phyloP scores from a whole-genome alignment of 345 rosid genomes.

The Erucastrum elatum region DNA sequence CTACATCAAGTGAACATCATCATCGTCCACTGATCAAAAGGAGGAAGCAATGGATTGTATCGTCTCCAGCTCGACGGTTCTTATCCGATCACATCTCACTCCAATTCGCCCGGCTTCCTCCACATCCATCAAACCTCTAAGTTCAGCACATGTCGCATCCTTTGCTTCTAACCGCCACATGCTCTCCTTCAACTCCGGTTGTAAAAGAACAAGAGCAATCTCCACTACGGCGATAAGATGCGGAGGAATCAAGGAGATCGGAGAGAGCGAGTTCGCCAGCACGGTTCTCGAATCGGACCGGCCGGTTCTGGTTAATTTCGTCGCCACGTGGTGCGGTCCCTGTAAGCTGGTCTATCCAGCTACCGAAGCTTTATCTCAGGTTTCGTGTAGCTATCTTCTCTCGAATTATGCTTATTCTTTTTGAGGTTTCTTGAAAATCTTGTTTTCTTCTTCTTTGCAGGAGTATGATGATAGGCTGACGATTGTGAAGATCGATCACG shows the following conservation, averaged over 20 bases:
- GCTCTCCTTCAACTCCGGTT: constrained; percentile 33
- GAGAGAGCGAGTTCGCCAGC: constrained; percentile 54
- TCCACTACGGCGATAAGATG: constrained; percentile 34
- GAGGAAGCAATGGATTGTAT: constrained; percentile 38
- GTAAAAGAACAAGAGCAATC: not conserved
- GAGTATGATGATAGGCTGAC: constrained; percentile 66
- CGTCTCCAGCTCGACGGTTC: constrained; percentile 37
- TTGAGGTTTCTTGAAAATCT: not conserved
- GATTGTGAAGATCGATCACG: constrained; percentile 81
- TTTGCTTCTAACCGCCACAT: constrained; percentile 16
- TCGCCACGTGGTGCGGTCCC: constrained; percentile 91
- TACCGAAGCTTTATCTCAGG: constrained; percentile 64
- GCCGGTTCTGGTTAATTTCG: constrained; percentile 84
- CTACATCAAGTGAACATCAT: not conserved
- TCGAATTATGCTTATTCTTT: not conserved
- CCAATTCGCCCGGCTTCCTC: constrained; percentile 1
- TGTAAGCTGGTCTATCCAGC: constrained; percentile 85
- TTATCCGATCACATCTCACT: constrained; percentile 29
- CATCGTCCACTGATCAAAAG: constrained; percentile 9
- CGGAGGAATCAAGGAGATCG: constrained; percentile 56
- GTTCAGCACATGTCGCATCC: constrained; percentile 20
- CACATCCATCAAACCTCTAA: constrained; percentile 27
- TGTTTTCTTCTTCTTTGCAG: constrained; percentile 23
- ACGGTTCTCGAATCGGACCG: constrained; percentile 62
- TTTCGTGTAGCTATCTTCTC: not conserved